Evolutionary conservation across 2,329 filamentous ascomycete genomes (phyloP).

Genomic region (Nannizzia gypsea): DNA sequence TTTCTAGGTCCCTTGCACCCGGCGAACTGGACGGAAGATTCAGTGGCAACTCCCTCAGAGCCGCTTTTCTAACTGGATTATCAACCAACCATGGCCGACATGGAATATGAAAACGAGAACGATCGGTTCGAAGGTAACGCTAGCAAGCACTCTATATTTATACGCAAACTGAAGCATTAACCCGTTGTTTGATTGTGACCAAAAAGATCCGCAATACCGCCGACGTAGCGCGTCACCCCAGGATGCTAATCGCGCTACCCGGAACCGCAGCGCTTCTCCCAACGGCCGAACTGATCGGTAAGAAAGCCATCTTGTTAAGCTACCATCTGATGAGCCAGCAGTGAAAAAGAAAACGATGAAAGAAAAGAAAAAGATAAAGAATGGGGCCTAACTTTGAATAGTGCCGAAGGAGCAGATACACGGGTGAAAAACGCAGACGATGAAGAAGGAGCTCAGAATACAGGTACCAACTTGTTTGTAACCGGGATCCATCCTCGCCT

Average conservation of each 20-base stretch:
- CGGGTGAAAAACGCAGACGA: conserved; percentile 41
- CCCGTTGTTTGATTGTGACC: conserved; percentile 16
- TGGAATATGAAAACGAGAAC: conserved; percentile 56
- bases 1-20: background rate
- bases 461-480: conserved; percentile 96
- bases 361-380: background rate
- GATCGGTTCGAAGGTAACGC: conserved; percentile 54
- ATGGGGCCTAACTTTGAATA: conserved; percentile 1
- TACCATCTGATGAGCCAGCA: background rate
- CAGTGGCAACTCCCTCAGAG: background rate
- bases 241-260: conserved; percentile 42
- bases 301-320: conserved; percentile 11
- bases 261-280: conserved; percentile 54
- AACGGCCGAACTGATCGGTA: conserved; percentile 47
- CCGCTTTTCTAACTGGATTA: background rate
- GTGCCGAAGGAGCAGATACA: conserved; percentile 16
- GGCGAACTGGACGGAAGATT: background rate
- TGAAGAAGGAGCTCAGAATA: conserved; percentile 72
- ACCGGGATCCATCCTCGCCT: conserved; percentile 94
- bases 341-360: background rate
- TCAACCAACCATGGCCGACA: conserved; percentile 16
- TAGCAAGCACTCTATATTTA: background rate
- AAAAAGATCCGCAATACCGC: conserved; percentile 52
- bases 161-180: background rate
- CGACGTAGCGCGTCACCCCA: conserved; percentile 56